phyloP scores from a whole-genome alignment of 768 basidiomycete species.

The Gloeopeniophorella convolvens region DNA sequence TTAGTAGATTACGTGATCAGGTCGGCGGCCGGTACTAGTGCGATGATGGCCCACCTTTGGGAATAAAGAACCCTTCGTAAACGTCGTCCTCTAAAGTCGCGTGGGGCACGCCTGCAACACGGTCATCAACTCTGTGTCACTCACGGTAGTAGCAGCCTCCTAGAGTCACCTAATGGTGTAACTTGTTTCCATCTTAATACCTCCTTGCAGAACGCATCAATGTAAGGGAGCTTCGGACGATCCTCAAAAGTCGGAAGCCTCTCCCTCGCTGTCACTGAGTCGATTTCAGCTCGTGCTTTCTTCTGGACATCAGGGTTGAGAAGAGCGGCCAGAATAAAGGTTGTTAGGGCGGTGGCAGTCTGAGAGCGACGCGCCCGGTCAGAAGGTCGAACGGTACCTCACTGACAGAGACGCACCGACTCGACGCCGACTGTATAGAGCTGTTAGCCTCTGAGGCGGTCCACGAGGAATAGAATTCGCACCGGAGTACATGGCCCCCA shows the following conservation, averaged over 20 bases:
- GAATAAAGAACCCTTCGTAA: slow-evolving; percentile 7
- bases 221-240: background rate
- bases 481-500: too few species aligned
- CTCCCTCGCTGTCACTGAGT: slow-evolving; percentile 1
- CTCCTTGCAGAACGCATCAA: background rate
- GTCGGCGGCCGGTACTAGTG: too few species aligned
- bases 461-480: too few species aligned
- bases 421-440: too few species aligned
- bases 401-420: too few species aligned
- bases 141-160: too few species aligned
- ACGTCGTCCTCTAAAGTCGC: background rate
- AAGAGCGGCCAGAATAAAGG: too few species aligned
- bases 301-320: slow-evolving; percentile 3
- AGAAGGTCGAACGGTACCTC: too few species aligned
- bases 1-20: too few species aligned
- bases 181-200: background rate
- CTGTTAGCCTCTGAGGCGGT: too few species aligned
- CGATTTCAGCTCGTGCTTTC: slow-evolving; percentile 1
- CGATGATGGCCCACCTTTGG: slow-evolving; percentile 10
- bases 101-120: background rate
- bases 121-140: background rate
- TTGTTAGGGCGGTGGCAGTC: too few species aligned
- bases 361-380: too few species aligned
- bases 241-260: slow-evolving; percentile 11
- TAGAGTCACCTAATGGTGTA: background rate